These are phyloP conservation scores for Oryza rufipogon DNA, from an alignment of 176 grass and related monocot genomes.

Conservation along the genomic window DNA sequence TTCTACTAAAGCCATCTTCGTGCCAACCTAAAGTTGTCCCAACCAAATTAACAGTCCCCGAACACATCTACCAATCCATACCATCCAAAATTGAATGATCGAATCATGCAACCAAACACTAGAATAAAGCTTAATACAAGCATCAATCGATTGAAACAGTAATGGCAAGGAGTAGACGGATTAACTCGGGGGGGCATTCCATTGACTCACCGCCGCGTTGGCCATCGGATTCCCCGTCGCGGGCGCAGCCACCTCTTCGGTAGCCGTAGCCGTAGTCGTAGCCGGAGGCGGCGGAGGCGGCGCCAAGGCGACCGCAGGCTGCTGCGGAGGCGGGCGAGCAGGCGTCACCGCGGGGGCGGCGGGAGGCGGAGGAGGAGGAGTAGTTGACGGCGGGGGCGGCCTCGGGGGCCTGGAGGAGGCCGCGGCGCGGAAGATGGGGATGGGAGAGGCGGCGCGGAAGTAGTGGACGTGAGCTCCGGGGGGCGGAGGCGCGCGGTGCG, in stretches of 20 bases:
- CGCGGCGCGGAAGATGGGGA: conserved; percentile 46
- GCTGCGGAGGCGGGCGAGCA: neutral
- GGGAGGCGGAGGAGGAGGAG: neutral
- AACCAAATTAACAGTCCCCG: neutral
- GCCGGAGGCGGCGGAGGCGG: conserved; percentile 17
- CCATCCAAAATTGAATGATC: neutral
- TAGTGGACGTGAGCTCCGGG: conserved; percentile 27
- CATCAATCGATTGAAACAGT: neutral
- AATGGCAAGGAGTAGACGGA: neutral
- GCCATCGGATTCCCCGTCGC: neutral
- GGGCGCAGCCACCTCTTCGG: neutral
- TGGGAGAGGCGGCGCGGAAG: conserved; percentile 32
- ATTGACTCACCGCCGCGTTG: conserved; percentile 35
- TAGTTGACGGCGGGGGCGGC: conserved; percentile 5
- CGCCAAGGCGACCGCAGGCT: neutral
- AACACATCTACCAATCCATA: neutral
- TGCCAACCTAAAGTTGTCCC: neutral
- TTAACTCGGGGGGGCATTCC: neutral
- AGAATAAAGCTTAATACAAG: neutral
- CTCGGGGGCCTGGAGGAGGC: conserved; percentile 4
- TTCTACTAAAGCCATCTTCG: neutral
- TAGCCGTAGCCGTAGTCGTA: too few relatives aligned
- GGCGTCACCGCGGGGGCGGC: neutral
- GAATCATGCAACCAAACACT: neutral
- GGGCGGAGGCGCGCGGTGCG: conserved; percentile 28